Evolutionary conservation across 148 eudicot genomes (phyloP).

Genomic region (Silene uniflora): DNA sequence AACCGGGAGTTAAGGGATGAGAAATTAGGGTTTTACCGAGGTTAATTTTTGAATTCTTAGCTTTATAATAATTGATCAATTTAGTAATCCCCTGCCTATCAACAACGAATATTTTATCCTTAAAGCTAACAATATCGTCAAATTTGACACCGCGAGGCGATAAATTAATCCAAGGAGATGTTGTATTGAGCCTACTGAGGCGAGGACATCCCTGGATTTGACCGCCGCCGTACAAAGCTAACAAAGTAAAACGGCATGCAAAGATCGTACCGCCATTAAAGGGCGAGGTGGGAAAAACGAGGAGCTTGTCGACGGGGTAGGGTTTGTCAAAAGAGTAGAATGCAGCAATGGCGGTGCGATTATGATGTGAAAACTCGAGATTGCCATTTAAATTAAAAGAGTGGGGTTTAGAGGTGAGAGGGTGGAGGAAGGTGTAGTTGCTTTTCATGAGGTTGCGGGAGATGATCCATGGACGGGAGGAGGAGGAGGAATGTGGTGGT

Average conservation of each 20-base stretch:
- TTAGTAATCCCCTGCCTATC: too few relatives aligned
- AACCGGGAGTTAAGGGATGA: neutral
- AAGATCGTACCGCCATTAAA: too few relatives aligned
- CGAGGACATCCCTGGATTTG: too few relatives aligned
- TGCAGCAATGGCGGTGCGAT: too few relatives aligned
- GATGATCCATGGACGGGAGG: neutral
- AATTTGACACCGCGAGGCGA: neutral
- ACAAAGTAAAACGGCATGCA: too few relatives aligned
- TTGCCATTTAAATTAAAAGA: neutral
- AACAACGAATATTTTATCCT: neutral
- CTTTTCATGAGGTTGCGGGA: neutral
- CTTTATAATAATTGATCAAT: neutral
- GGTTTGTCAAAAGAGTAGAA: neutral
- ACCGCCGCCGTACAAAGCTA: slow-evolving; percentile 5
- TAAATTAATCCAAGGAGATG: too few relatives aligned
- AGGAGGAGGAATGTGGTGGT: too few relatives aligned
- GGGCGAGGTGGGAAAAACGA: neutral
- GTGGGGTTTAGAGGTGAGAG: neutral
- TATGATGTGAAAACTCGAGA: neutral
- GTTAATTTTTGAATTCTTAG: neutral
- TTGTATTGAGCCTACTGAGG: too few relatives aligned
- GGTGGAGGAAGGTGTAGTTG: neutral
- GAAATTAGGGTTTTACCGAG: neutral
- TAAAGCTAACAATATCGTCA: neutral
- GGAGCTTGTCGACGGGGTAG: neutral